phyloP scores from a whole-genome alignment of 1,284 basidiomycete species.

The Ganoderma sp. region DNA sequence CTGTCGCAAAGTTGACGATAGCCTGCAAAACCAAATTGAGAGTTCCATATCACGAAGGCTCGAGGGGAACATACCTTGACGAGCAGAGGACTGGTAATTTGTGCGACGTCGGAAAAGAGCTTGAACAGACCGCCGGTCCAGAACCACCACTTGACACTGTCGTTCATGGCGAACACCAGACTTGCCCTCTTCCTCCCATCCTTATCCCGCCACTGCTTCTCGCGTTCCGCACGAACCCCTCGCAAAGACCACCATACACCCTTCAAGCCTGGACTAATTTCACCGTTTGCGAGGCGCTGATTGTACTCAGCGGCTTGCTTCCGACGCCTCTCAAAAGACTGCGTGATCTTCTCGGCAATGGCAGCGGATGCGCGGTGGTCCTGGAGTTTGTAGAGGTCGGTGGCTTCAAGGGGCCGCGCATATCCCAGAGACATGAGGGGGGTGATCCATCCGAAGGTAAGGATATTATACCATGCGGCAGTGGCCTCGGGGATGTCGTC shows the following conservation, averaged over 20 bases:
- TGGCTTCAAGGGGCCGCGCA: conserved; percentile 78
- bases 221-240: conserved; percentile 57
- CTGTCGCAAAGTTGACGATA: conserved; percentile 77
- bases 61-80: conserved; percentile 57
- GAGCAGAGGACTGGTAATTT: conserved; percentile 79
- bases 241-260: conserved; percentile 66
- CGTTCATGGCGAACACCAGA: conserved; percentile 78
- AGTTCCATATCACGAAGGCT: background rate
- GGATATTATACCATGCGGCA: conserved; percentile 56
- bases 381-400: conserved; percentile 87
- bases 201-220: conserved; percentile 68
- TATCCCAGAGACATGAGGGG: conserved; percentile 75
- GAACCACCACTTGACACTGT: conserved; percentile 83
- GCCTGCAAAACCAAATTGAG: conserved; percentile 46
- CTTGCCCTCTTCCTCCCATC: conserved; percentile 72
- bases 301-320: conserved; percentile 75
- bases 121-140: conserved; percentile 84
- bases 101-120: conserved; percentile 72
- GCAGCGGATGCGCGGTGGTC: conserved; percentile 60
- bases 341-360: conserved; percentile 68
- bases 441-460: conserved; percentile 78
- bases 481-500: conserved; percentile 54
- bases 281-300: conserved; percentile 62
- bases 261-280: conserved; percentile 62
- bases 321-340: conserved; percentile 68